Conservation (phyloP, 1,284 basidiomycete genomes). For the Vanrija pseudolonga region DNA sequence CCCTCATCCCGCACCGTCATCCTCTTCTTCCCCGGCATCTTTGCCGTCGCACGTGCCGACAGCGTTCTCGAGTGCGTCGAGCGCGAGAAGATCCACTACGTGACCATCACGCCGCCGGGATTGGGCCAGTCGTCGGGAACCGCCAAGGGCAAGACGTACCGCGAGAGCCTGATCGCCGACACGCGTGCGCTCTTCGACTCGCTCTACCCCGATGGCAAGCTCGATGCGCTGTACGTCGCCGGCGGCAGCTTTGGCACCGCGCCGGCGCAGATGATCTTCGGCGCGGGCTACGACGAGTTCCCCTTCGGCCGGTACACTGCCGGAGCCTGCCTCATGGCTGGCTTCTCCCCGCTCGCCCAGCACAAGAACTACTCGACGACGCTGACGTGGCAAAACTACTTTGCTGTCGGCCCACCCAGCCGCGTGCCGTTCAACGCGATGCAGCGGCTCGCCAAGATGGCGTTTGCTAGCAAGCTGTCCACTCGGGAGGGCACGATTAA, state of each 20-base stretch:
- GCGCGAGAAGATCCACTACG: slow-evolving; percentile 1
- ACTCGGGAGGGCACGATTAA: slow-evolving; percentile 51
- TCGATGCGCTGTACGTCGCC: slow-evolving; percentile 40
- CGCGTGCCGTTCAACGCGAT: slow-evolving; percentile 51
- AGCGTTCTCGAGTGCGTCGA: not conserved
- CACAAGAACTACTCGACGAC: slow-evolving; percentile 52
- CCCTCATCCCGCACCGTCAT: not conserved
- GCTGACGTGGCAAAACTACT: slow-evolving; percentile 54
- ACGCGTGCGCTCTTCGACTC: slow-evolving; percentile 55
- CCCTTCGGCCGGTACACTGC: slow-evolving; percentile 54
- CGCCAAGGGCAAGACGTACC: slow-evolving; percentile 34
- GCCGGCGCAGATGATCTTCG: slow-evolving; percentile 59
- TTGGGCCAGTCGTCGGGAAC: slow-evolving; percentile 16
- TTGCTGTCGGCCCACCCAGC: slow-evolving; percentile 53
- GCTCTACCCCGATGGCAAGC: slow-evolving; percentile 52
- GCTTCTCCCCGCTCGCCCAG: slow-evolving; percentile 54
- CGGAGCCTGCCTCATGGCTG: slow-evolving; percentile 54
- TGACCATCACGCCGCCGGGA: slow-evolving; percentile 3
- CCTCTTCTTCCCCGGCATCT: slow-evolving; percentile 9
- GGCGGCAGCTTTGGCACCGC: slow-evolving; percentile 59
- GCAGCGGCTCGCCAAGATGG: slow-evolving; percentile 40
- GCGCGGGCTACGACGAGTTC: slow-evolving; percentile 55
- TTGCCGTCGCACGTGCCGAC: not conserved
- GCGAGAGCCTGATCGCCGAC: slow-evolving; percentile 53
- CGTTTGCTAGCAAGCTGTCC: slow-evolving; percentile 47